Base-by-base conservation (phyloP, 2,329 filamentous ascomycete species). In the Colletotrichum viniferum region DNA sequence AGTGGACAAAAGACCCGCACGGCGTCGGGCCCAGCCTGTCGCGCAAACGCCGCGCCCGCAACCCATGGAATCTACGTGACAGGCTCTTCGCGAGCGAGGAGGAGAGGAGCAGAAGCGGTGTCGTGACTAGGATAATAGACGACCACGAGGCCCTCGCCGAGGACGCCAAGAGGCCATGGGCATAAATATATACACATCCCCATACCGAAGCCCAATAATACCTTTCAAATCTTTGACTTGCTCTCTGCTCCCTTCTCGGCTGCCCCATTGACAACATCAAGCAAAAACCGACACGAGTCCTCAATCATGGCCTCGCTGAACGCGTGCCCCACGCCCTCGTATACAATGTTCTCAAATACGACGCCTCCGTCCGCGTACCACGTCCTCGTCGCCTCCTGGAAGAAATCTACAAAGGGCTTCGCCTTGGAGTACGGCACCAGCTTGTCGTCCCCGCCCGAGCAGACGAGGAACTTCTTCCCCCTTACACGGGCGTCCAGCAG, bases 391-490 rank as follows among this genome's bases (percentile, higher is more conserved):
- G 91, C 91, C 9, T 86, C 83, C 80, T 92, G 91, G 71, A 97
- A 84, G 77, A 92, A 90, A 0, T 87, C 83, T 26, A 94, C 77
- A 76, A 96, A 94, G 0, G 90, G 88, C 80, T 89, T 86, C 5
- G 89, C 88, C 70, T 87, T 89, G 28, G 85, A 84, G 79, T 94
- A 94, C 16, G 95, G 94, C 18, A 97, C 95, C 5, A 96, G 84
- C 79, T 92, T 92, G 80, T 97, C 95, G 1, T 86, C 90, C 0
- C 86, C 92, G 3, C 94, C 94, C 2, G 91, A 93, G 73, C 93
- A 89, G 55, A 91, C 85, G 28, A 95, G 85, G 30, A 95, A 85
- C 76, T 86, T 90, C 86, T 95, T 96, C 2, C 91, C 91, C 7
- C 84, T 84, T 9, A 95, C 79, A 3, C 85, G 86, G 4, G 83